phyloP scores from a whole-genome alignment of 768 basidiomycete species.

The Ramaria rubella region DNA sequence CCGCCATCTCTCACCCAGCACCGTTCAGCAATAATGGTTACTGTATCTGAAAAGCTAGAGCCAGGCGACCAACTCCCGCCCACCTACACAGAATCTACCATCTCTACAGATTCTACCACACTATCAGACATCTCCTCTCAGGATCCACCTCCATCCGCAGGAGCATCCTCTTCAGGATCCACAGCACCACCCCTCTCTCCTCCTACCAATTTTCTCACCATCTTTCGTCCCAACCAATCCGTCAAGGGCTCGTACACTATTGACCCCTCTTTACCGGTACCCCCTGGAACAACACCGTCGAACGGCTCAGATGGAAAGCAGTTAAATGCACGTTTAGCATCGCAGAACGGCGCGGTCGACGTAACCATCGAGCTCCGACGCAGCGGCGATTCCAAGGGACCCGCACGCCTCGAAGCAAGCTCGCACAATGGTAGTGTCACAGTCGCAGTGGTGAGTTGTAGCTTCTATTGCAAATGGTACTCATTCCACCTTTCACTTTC shows the following conservation, averaged over 20 bases:
- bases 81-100: background rate
- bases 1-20: background rate
- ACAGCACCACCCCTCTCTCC: constrained; percentile 15
- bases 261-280: constrained; percentile 1
- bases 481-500: background rate
- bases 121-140: background rate
- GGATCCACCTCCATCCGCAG: background rate
- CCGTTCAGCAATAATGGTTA: background rate
- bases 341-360: constrained; percentile 1
- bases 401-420: background rate
- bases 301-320: constrained; percentile 1
- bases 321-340: background rate
- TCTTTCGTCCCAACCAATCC: background rate
- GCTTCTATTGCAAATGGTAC: background rate
- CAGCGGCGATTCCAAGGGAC: background rate
- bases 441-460: constrained; percentile 1
- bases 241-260: constrained; percentile 4
- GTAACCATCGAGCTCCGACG: background rate
- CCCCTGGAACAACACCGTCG: background rate
- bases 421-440: background rate
- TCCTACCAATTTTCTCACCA: constrained; percentile 4
- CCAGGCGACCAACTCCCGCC: background rate
- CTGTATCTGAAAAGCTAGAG: background rate
- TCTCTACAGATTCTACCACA: background rate
- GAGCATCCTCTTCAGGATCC: background rate